These are phyloP conservation scores for Dacryopinax primogenitus DNA, from an alignment of 768 basidiomycete species.

Conservation along the genomic window DNA sequence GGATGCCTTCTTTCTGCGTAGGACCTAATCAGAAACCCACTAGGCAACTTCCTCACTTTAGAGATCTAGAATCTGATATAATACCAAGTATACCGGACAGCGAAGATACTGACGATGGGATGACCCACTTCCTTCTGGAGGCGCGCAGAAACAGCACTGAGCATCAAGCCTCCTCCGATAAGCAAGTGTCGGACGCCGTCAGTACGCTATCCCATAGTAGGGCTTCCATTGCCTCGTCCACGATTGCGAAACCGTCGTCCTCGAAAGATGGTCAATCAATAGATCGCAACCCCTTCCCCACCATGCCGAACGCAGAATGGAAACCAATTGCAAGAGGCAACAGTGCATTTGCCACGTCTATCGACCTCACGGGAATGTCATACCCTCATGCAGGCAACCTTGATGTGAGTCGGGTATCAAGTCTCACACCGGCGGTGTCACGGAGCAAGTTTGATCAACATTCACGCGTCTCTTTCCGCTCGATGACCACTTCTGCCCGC, in stretches of 20 bases:
- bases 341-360: too few species aligned
- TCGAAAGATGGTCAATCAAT: too few species aligned
- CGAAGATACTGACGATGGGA: neutral
- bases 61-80: neutral
- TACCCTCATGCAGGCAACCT: too few species aligned
- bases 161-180: neutral
- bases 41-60: slow-evolving; percentile 5
- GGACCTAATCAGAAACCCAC: neutral
- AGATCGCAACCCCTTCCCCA: too few species aligned
- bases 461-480: neutral
- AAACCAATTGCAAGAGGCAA: neutral
- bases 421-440: too few species aligned
- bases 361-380: too few species aligned
- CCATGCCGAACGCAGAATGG: neutral
- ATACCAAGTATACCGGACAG: neutral
- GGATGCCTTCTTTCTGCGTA: slow-evolving; percentile 6
- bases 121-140: neutral
- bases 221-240: neutral
- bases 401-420: too few species aligned
- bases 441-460: neutral
- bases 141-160: neutral
- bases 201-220: neutral
- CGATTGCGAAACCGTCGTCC: too few species aligned
- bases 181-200: neutral
- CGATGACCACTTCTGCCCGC: neutral